phyloP scores from a whole-genome alignment of 441 rosid genomes.

The Flueggea neowawraea region DNA sequence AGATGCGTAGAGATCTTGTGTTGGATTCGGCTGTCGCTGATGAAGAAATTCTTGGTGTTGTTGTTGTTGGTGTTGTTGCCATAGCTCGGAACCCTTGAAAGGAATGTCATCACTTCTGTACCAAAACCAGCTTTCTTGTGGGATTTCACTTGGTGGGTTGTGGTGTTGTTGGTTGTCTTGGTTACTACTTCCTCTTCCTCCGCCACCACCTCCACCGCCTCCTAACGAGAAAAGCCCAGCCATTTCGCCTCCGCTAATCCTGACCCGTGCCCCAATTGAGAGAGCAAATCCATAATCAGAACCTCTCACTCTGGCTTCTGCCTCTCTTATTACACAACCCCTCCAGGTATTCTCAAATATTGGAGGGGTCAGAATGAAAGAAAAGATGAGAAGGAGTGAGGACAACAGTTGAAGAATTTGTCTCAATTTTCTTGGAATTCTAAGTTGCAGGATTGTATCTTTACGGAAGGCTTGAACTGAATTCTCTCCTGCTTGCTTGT shows the following conservation, averaged over 20 bases:
- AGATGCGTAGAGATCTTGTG: slow-evolving; percentile 73
- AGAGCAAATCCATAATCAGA: slow-evolving; percentile 36
- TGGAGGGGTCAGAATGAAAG: too few relatives aligned
- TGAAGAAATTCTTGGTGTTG: slow-evolving; percentile 56
- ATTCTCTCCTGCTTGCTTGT: too few relatives aligned
- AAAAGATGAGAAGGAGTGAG: too few relatives aligned
- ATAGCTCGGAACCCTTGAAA: slow-evolving; percentile 50
- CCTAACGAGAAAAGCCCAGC: slow-evolving; percentile 64
- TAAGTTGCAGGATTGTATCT: too few relatives aligned
- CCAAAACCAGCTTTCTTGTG: slow-evolving; percentile 55
- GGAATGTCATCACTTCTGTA: slow-evolving; percentile 42
- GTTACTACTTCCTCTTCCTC: slow-evolving; percentile 26
- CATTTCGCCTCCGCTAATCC: slow-evolving; percentile 27
- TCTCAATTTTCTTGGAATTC: too few relatives aligned
- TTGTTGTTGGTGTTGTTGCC: slow-evolving; percentile 57
- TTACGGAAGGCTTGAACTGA: too few relatives aligned
- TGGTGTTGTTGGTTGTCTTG: slow-evolving; percentile 27
- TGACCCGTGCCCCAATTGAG: slow-evolving; percentile 24
- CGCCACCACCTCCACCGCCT: slow-evolving; percentile 27
- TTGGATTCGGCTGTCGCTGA: slow-evolving; percentile 34
- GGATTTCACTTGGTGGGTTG: slow-evolving; percentile 30
- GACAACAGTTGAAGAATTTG: too few relatives aligned
- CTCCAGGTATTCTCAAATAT: too few relatives aligned
- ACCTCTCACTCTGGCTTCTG: slow-evolving; percentile 7
- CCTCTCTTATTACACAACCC: neutral